Evolutionary conservation across 2,329 filamentous ascomycete genomes (phyloP), one percentile per base, ranked within the genome.

Genomic region (Diaporthe destruens): DNA sequence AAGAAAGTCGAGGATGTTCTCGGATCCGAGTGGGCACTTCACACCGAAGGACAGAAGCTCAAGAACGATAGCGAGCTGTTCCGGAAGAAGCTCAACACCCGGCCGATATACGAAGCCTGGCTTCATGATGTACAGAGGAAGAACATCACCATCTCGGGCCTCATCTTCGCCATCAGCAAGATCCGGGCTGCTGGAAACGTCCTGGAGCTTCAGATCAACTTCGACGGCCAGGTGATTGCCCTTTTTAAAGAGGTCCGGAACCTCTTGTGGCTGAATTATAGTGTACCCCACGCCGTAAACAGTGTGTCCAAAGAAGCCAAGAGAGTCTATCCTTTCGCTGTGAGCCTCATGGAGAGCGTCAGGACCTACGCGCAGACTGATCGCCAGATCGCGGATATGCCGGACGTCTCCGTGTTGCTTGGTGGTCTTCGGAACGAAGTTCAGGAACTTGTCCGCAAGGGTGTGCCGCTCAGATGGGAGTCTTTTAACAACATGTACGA

Each of bases 261-360:
- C 79, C 85, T 99, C 55, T 91, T 94, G 16, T 99, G 96, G 96
- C 91, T 98, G 75, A 96, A 94, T 76, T 99, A 95, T 81, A 92
- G 94, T 71, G 94, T 99, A 32, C 97, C 97, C 11, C 96, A 99
- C 81, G 91, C 94, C 18, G 94, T 99, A 79, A 97, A 93, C 82
- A 98, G 94, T 75, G 94, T 98, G 69, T 97, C 97, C 0, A 99
- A 98, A 82, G 96, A 99, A 81, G 97, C 96, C n/a, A 98, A 98
- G 83, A 91, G 96, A 69, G 96, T 99, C 5, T 99, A 99, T 78
- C 96, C 96, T 0, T 99, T 97, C 79, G 96, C 97, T 32, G 95
- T 99, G 76, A 98, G 95, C 79, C 85, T 99, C 76, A 99, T 99
- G 95, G 96, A 99, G 84, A 98, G 95, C 78, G 94, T 98, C n/a